Percentiles rank a stretch among this genome's conserved stretches.
Evolutionary conservation across 306 rosid genomes (phyloP).

Genomic region (Potentilla sterilis): DNA sequence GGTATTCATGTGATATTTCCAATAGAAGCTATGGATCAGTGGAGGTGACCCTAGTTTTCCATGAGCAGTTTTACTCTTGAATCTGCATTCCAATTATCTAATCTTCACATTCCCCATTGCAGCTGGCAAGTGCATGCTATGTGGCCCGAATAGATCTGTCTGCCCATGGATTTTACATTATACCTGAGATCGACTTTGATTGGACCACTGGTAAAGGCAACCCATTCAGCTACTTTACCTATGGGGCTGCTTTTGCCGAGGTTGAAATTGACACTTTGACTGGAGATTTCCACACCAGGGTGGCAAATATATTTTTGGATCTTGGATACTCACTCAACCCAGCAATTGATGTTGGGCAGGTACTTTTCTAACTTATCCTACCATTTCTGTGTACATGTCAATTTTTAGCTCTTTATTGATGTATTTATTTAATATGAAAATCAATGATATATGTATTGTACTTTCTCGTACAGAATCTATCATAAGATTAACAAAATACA

Average conservation of each 20-base stretch:
- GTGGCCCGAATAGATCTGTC: slow-evolving; percentile 81
- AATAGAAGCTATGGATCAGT: neutral
- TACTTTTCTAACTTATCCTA: slow-evolving; percentile 15
- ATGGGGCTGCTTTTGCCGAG: slow-evolving; percentile 96
- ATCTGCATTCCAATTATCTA: slow-evolving; percentile 11
- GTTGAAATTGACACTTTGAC: slow-evolving; percentile 93
- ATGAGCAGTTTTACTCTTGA: slow-evolving; percentile 16
- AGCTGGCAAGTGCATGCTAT: slow-evolving; percentile 83
- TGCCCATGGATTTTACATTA: slow-evolving; percentile 89
- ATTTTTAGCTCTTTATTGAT: neutral
- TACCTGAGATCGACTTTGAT: slow-evolving; percentile 86
- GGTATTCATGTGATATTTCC: neutral
- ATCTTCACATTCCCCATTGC: slow-evolving; percentile 32
- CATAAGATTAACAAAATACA: neutral
- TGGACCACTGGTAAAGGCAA: slow-evolving; percentile 75
- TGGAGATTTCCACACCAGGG: slow-evolving; percentile 90
- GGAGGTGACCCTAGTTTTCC: neutral
- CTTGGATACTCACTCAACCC: slow-evolving; percentile 90
- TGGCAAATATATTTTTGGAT: slow-evolving; percentile 69
- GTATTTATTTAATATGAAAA: too few relatives aligned
- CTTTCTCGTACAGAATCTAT: neutral
- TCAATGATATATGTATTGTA: neutral
- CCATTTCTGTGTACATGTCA: neutral
- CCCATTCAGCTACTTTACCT: slow-evolving; percentile 82
- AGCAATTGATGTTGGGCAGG: slow-evolving; percentile 97